Conservation (phyloP, 1,284 basidiomycete species). For the Cryptococcus sp. region DNA sequence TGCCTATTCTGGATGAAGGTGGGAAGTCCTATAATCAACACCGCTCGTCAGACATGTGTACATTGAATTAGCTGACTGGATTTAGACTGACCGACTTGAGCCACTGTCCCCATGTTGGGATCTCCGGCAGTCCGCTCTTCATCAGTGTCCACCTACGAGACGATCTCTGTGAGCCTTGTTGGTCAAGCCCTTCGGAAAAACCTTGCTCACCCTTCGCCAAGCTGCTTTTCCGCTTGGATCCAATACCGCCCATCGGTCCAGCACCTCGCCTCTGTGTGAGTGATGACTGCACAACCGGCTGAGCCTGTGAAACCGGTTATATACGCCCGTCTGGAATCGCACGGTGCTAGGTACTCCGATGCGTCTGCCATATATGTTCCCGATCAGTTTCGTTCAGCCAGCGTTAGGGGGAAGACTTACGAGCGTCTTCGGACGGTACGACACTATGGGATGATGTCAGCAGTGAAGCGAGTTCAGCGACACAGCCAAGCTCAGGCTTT, state of each 20-base stretch:
- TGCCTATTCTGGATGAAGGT: slow-evolving; percentile 67
- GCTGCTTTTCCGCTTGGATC: slow-evolving; percentile 84
- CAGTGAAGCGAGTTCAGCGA: not conserved
- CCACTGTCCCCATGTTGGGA: slow-evolving; percentile 89
- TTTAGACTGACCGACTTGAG: slow-evolving; percentile 63
- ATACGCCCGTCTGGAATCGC: slow-evolving; percentile 80
- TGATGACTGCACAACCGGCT: slow-evolving; percentile 83
- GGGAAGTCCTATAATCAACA: slow-evolving; percentile 61
- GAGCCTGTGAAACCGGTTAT: slow-evolving; percentile 93
- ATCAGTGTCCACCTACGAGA: slow-evolving; percentile 82
- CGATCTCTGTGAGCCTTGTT: not conserved
- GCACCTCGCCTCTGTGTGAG: slow-evolving; percentile 62
- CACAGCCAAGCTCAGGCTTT: not conserved
- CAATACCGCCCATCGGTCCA: slow-evolving; percentile 91
- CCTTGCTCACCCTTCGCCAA: slow-evolving; percentile 65
- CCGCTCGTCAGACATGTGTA: not conserved
- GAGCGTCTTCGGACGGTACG: slow-evolving; percentile 84
- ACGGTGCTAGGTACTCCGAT: slow-evolving; percentile 84
- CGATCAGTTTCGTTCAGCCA: not conserved
- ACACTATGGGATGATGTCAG: slow-evolving; percentile 54
- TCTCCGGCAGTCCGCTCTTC: slow-evolving; percentile 82
- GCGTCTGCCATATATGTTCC: slow-evolving; percentile 61
- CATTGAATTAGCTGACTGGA: not conserved
- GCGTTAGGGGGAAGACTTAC: slow-evolving; percentile 56
- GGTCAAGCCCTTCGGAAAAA: not conserved